Evolutionary conservation across 2,329 filamentous ascomycete genomes (phyloP), one percentile per base, ranked within the genome.

Genomic region (Macrophomina tecta): DNA sequence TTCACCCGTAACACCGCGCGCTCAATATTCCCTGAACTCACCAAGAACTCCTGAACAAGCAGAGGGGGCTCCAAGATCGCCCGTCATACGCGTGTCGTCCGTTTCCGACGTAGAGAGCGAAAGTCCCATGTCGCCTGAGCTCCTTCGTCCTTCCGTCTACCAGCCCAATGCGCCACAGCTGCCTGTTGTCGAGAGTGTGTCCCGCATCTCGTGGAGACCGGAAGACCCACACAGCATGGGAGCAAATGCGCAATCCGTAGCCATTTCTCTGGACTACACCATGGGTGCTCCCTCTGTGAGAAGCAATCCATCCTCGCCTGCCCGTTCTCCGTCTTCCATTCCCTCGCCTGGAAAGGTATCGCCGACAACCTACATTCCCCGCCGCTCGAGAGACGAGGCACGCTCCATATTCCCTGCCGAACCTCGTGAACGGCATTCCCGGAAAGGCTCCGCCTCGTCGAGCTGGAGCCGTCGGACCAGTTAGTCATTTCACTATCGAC

Each of bases 121-220:
- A 34, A 23, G 5, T 5, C 40, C 56, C 2, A 12, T 12, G 48
- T 67, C 65, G 7, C 65, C 65, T 4, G 65, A 63, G 14, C 30
- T 63, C 18, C 46, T 67, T n/a, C 40, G 48, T 11, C 65, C 65
- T 14, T 5, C 48, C 6, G 48, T 38, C 32, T 62, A 67, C 38
- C 23, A 48, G 5, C 65, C 56, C 11, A 28, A 67, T 5, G 46
- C 56, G 18, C 49, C 65, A 28, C 56, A 63, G 36, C 49, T 62
- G 3, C 65, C 65, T 7, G 58, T 67, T 2, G 58, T 67, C n/a
- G 65, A 67, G 16, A 34, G 48, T 1, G 58, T 67, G 4, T 52
- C 65, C 8, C 65, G 58, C 16, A 62, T 56, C 16, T 65, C 63
- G 4, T 67, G 65, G 65, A 49, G 38, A 14, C 65, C 30, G 30